phyloP scores from a whole-genome alignment of 2,329 filamentous ascomycete genomes.

The Penicillium sp. region DNA sequence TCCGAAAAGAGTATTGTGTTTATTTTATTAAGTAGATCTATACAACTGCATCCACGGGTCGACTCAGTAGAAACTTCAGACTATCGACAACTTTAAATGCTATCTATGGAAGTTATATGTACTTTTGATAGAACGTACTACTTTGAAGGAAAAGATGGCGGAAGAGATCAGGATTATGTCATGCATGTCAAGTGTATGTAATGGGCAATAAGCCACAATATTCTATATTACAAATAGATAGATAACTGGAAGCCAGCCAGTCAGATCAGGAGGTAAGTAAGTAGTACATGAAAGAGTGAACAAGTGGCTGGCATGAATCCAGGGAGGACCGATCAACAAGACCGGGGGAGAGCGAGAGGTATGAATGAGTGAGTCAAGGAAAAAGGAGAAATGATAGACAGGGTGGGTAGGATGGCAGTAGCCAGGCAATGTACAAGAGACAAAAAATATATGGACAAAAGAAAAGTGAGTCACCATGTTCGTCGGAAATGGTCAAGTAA shows the following conservation, averaged over 20 bases:
- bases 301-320: constrained; percentile 1
- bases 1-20: not conserved
- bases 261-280: constrained; percentile 20
- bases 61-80: not conserved
- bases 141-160: not conserved
- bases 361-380: constrained; percentile 1
- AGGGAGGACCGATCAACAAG: not conserved
- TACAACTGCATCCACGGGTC: not conserved
- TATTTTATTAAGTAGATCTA: not conserved
- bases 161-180: constrained; percentile 5
- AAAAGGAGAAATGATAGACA: constrained; percentile 10
- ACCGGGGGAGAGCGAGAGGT: constrained; percentile 1
- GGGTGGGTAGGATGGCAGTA: constrained; percentile 16
- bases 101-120: not conserved
- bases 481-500: constrained; percentile 15
- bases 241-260: constrained; percentile 27
- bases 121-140: not conserved
- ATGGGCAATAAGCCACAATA: constrained; percentile 17
- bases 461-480: constrained; percentile 23
- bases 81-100: too few species aligned
- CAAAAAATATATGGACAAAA: constrained; percentile 22
- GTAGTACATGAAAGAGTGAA: constrained; percentile 20
- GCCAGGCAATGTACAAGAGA: constrained; percentile 26
- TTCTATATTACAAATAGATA: constrained; percentile 37
- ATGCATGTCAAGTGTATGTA: constrained; percentile 23